phyloP scores from a whole-genome alignment of 2,329 filamentous ascomycete species.

The Fusarium nanum region DNA sequence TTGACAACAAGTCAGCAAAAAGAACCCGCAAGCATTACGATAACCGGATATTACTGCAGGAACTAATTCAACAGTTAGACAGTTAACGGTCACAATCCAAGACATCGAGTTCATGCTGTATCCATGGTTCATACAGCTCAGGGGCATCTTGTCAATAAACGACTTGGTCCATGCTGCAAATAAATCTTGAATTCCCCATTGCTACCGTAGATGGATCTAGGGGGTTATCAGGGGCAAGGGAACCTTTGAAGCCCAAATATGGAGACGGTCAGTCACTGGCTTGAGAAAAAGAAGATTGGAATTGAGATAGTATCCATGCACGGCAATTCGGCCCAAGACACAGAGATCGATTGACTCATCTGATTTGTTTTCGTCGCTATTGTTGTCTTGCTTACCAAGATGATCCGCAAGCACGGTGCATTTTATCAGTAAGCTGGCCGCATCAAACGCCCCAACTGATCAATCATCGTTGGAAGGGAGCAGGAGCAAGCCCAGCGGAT shows the following conservation, averaged over 20 bases:
- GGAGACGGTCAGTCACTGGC: conserved; percentile 7
- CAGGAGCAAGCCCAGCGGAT: conserved; percentile 11
- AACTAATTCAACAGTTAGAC: not conserved
- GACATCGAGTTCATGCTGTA: not conserved
- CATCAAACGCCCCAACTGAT: not conserved
- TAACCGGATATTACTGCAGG: not conserved
- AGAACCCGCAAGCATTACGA: not conserved
- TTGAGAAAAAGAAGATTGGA: conserved; percentile 5
- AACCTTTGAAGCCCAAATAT: conserved; percentile 40
- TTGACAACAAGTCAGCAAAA: not conserved
- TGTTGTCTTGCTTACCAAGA: conserved; percentile 23
- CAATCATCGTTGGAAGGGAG: not conserved
- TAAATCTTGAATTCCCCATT: conserved; percentile 6
- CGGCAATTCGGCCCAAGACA: conserved; percentile 32
- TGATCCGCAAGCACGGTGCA: conserved; percentile 10
- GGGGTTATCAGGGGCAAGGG: conserved; percentile 19
- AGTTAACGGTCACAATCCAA: not conserved
- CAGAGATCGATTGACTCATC: conserved; percentile 8
- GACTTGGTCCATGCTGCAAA: conserved; percentile 9
- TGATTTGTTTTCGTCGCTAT: not conserved
- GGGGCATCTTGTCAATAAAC: conserved; percentile 15
- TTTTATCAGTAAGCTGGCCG: conserved; percentile 1
- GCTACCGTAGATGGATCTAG: conserved; percentile 25
- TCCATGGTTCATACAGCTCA: conserved; percentile 4
- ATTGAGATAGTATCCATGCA: conserved; percentile 2